Evolutionary conservation across 805 yeast species (phyloP).

Genomic region (Pachysolen tannophilus): DNA sequence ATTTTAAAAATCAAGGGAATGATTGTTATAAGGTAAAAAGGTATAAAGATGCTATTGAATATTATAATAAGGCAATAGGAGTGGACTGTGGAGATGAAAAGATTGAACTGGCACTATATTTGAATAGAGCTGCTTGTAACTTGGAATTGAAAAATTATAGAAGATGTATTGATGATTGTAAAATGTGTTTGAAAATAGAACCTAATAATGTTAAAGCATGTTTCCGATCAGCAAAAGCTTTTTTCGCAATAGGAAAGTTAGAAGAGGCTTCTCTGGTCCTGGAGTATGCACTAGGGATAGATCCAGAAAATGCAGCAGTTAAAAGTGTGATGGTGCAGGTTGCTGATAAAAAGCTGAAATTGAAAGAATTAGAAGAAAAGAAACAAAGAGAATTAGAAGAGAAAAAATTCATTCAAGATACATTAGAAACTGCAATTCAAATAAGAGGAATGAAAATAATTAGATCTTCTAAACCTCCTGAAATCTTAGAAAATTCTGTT

Average conservation of each 20-base stretch:
- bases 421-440: conserved; percentile 50
- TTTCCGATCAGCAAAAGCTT: conserved; percentile 79
- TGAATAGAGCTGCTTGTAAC: conserved; percentile 90
- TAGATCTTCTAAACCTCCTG: conserved; percentile 46
- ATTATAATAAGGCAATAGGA: conserved; percentile 73
- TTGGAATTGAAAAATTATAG: conserved; percentile 80
- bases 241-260: conserved; percentile 52
- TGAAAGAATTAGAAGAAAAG: conserved; percentile 20
- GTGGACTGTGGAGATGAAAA: conserved; percentile 50
- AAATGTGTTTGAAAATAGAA: conserved; percentile 54
- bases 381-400: conserved; percentile 29
- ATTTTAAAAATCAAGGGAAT: conserved; percentile 90
- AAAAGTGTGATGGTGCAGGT: conserved; percentile 35
- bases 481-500: conserved; percentile 42
- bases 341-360: conserved; percentile 17
- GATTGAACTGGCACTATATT: conserved; percentile 54
- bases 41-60: conserved; percentile 69
- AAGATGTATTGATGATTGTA: conserved; percentile 80
- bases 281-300: conserved; percentile 56
- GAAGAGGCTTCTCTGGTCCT: conserved; percentile 69
- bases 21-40: conserved; percentile 69
- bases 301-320: conserved; percentile 51
- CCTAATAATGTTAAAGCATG: conserved; percentile 76
- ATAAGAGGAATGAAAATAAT: conserved; percentile 49
- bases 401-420: conserved; percentile 31